Evolutionary conservation across 441 rosid species (phyloP), one percentile per base, ranked within the genome.

Genomic region (Bocquillonia castaneifolia): DNA sequence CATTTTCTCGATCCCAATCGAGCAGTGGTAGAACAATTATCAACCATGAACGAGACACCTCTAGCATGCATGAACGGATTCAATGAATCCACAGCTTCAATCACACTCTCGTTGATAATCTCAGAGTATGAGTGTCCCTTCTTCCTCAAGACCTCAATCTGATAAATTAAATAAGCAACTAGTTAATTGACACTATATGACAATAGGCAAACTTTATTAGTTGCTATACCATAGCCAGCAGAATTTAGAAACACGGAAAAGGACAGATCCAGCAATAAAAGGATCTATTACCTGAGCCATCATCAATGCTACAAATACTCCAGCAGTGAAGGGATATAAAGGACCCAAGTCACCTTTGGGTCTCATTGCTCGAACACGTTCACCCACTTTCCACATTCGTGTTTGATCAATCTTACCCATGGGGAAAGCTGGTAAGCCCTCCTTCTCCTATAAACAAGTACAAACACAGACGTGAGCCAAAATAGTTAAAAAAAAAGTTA

Each of bases 401-500:
- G 98, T 92, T 78, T 88, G 96, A 69, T 92, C 98, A 66, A 92
- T 92, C 74, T 88, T 92, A 34, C 98, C 98, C 98, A 92, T 92
- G 3, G 98, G 98, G 79, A 92, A 92, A 55, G 97, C 86, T 18
- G 97, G 98, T 28, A 92, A 80, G 23, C 97, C 96, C 22, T 89
- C 98, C 75, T 90, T 92, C 52, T 92, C 98, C 97, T 92, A 78
- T 67, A 42, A 77, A 62, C 47, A 42, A 51, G 10, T 6, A 23
- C 5, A 48, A 17, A n/a, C n/a, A 42, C 13, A 15, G n/a, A 10
- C n/a, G 40, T 15, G 57, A 48, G 29, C 56, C 29, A 31, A 10
- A 48, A 5, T n/a, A 20, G 7, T 54, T 13, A 8, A 29, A 1
- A 28, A 5, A 28, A 0, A 8, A 50, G 22, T 6, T 48, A 20